These are phyloP conservation scores for Filobasidium wieringae DNA, from an alignment of 768 basidiomycete species.

Conservation along the genomic window DNA sequence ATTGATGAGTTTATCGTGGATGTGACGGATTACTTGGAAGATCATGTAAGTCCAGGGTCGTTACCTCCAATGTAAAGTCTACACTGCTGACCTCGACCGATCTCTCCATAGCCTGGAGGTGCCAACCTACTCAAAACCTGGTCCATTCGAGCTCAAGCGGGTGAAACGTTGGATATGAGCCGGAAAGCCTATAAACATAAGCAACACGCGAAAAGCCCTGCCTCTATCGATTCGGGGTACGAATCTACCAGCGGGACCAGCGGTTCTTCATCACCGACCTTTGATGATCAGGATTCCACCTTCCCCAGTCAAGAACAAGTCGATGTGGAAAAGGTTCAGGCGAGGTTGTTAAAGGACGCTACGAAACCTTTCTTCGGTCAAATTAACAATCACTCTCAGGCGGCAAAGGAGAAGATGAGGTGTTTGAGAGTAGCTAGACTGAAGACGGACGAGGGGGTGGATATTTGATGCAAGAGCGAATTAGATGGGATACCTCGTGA, in stretches of 20 bases:
- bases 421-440: slow-evolving; percentile 28
- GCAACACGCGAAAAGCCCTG: background rate
- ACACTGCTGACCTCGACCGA: background rate
- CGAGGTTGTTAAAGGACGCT: slow-evolving; percentile 42
- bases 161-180: background rate
- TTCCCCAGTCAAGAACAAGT: background rate
- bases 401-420: slow-evolving; percentile 34
- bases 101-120: slow-evolving; percentile 1
- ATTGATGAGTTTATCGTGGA: slow-evolving; percentile 55
- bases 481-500: too few relatives aligned
- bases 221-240: slow-evolving; percentile 22
- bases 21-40: slow-evolving; percentile 50
- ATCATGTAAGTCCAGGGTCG: slow-evolving; percentile 49
- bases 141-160: background rate
- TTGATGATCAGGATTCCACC: background rate
- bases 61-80: background rate
- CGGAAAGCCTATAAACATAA: too few relatives aligned
- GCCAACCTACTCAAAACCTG: background rate
- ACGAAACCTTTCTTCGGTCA: slow-evolving; percentile 60
- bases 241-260: slow-evolving; percentile 14
- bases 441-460: background rate
- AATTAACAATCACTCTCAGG: slow-evolving; percentile 55
- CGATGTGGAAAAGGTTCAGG: slow-evolving; percentile 6
- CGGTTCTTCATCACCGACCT: background rate
- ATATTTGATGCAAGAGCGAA: too few relatives aligned